Conservation (phyloP, 2,329 filamentous ascomycete genomes). For the Coniochaeta hoffmannii region DNA sequence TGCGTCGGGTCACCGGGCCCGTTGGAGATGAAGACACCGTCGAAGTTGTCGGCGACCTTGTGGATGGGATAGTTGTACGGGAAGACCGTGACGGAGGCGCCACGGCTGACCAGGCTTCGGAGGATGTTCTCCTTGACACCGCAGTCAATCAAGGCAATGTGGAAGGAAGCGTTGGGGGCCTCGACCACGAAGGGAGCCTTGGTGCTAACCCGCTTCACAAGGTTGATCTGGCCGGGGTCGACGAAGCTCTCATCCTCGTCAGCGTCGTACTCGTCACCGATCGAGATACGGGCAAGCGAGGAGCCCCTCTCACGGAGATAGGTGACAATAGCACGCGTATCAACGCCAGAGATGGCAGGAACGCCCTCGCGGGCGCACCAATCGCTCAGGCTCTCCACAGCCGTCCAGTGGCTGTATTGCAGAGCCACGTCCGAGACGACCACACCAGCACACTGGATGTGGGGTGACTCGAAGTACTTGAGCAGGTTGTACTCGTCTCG, state of each 20-base stretch:
- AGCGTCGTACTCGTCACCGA: conserved; percentile 96
- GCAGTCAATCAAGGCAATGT: conserved; percentile 93
- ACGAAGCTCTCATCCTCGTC: conserved; percentile 95
- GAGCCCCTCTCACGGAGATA: conserved; percentile 94
- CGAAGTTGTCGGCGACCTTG: conserved; percentile 96
- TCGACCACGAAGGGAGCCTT: conserved; percentile 96
- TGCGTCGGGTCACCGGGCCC: conserved; percentile 97
- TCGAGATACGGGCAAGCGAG: conserved; percentile 86
- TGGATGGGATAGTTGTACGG: conserved; percentile 97
- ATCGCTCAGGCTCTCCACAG: conserved; percentile 83
- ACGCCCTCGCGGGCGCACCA: conserved; percentile 97
- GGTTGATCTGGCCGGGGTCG: conserved; percentile 93
- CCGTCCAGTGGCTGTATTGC: conserved; percentile 97
- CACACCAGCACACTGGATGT: conserved; percentile 92
- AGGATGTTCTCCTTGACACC: conserved; percentile 99
- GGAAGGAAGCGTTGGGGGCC: conserved; percentile 73
- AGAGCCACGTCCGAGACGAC: conserved; percentile 92
- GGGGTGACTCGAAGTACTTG: conserved; percentile 96
- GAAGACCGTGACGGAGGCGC: conserved; percentile 88
- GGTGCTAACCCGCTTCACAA: conserved; percentile 93
- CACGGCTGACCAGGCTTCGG: conserved; percentile 84
- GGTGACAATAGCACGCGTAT: conserved; percentile 94
- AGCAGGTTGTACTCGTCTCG: conserved; percentile 85
- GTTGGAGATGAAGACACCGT: conserved; percentile 98
- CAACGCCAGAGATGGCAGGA: conserved; percentile 91